These are phyloP conservation scores for Globisporangium orthogonon DNA, from an alignment of 352 stramenopile genomes.

Conservation along the genomic window DNA sequence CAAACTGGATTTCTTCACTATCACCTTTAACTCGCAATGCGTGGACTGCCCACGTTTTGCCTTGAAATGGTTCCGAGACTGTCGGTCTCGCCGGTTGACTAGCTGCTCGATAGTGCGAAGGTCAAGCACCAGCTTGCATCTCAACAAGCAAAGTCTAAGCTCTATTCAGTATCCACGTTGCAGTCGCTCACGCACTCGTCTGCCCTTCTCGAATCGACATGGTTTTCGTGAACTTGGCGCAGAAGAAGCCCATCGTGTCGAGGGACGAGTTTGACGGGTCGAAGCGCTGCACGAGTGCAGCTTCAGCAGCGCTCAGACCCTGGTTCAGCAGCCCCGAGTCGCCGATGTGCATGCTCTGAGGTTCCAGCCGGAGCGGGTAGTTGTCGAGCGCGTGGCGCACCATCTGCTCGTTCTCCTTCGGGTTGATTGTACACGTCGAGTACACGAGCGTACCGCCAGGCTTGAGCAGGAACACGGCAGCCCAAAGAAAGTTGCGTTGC, in stretches of 20 bases:
- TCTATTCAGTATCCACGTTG: neutral
- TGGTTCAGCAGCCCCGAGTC: slow-evolving; percentile 62
- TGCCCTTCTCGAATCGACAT: slow-evolving; percentile 27
- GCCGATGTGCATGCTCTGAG: slow-evolving; percentile 51
- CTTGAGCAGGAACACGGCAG: slow-evolving; percentile 88
- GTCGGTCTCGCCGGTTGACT: no score
- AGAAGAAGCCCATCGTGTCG: slow-evolving; percentile 94
- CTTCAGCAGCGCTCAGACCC: slow-evolving; percentile 67
- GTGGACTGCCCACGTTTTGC: no score
- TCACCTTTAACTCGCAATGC: no score
- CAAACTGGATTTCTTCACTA: no score
- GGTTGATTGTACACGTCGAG: slow-evolving; percentile 93
- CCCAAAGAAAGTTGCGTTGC: slow-evolving; percentile 86
- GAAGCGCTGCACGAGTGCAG: slow-evolving; percentile 81
- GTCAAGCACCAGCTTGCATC: neutral
- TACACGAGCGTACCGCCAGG: slow-evolving; percentile 90
- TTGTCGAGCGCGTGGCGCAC: slow-evolving; percentile 85
- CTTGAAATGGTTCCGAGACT: no score
- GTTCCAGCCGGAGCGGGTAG: slow-evolving; percentile 81
- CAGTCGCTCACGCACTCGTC: neutral
- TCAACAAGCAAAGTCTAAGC: neutral
- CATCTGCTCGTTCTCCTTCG: slow-evolving; percentile 91
- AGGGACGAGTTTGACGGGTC: slow-evolving; percentile 68
- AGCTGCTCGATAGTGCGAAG: no score
- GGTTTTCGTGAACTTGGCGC: slow-evolving; percentile 90